phyloP scores from a whole-genome alignment of 306 rosid species.

The Cyamopsis tetragonoloba region DNA sequence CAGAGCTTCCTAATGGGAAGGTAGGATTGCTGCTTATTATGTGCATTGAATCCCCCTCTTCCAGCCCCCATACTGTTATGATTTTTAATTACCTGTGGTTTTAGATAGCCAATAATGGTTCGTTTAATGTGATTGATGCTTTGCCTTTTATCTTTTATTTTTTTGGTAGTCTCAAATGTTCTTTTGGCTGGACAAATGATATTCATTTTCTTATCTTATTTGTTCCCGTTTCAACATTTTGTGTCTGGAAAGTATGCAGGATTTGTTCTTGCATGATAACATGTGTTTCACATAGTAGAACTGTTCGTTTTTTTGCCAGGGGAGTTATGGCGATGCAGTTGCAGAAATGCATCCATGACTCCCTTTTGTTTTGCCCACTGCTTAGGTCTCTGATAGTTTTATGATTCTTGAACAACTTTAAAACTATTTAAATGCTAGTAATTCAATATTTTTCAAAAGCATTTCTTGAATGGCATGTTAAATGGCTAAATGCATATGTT shows the following conservation, averaged over 20 bases:
- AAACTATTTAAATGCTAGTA: not conserved
- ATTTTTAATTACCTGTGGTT: not conserved
- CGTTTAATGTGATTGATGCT: not conserved
- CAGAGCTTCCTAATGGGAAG: slow-evolving; percentile 91
- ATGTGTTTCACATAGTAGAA: not conserved
- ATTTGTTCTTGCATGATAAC: slow-evolving; percentile 9
- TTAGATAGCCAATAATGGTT: not conserved
- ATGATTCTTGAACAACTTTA: slow-evolving; percentile 1
- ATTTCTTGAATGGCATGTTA: slow-evolving; percentile 18
- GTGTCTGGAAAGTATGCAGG: not conserved
- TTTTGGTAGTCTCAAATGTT: not conserved
- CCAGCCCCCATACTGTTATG: not conserved
- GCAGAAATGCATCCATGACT: not conserved
- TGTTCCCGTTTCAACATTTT: slow-evolving; percentile 12
- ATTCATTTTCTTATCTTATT: slow-evolving; percentile 10
- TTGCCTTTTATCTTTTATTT: not conserved
- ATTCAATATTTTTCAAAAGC: not conserved
- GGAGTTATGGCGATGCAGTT: not conserved
- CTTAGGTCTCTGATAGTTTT: not conserved
- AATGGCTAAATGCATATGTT: not conserved
- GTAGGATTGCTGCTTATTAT: slow-evolving; percentile 39
- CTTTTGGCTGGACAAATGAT: slow-evolving; percentile 10
- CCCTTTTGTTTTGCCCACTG: not conserved
- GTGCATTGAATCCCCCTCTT: slow-evolving; percentile 12
- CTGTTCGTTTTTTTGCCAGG: not conserved